These are phyloP conservation scores for Heliamphora pulchella DNA, from an alignment of 179 eudicot species.

Conservation along the genomic window DNA sequence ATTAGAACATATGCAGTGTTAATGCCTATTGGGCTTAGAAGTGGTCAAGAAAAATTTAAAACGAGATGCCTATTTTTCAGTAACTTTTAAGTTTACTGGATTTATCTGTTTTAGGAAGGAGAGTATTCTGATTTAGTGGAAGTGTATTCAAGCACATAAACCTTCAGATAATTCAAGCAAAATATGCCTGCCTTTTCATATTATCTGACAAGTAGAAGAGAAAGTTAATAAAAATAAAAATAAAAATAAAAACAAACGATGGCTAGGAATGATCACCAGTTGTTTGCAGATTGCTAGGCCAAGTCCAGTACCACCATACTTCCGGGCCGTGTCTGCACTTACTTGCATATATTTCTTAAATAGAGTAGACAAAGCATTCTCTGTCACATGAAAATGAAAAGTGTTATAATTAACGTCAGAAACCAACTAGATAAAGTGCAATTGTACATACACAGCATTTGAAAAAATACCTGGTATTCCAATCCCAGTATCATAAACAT, in stretches of 20 bases:
- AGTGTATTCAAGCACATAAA: neutral
- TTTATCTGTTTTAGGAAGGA: neutral
- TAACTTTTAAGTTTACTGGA: neutral
- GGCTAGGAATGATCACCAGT: constrained; percentile 43
- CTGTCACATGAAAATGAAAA: constrained; percentile 31
- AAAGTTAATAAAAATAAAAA: neutral
- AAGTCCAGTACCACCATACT: constrained; percentile 95
- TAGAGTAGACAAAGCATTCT: constrained; percentile 72
- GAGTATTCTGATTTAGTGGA: neutral
- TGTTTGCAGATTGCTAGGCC: constrained; percentile 98
- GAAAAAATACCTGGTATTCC: constrained; percentile 74
- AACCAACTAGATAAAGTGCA: neutral
- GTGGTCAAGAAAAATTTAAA: neutral
- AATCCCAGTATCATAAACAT: constrained; percentile 89
- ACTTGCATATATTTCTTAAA: constrained; percentile 93
- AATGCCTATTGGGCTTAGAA: neutral
- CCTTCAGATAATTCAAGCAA: neutral
- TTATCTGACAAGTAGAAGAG: neutral
- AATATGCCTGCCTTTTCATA: neutral
- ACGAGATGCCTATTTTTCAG: neutral
- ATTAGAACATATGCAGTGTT: neutral
- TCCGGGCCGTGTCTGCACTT: constrained; percentile 82
- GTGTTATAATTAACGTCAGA: neutral
- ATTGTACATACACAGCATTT: neutral
- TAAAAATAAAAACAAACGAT: neutral